Conservation (phyloP, 2,329 filamentous ascomycete genomes). For the Epicoccum nigrum region DNA sequence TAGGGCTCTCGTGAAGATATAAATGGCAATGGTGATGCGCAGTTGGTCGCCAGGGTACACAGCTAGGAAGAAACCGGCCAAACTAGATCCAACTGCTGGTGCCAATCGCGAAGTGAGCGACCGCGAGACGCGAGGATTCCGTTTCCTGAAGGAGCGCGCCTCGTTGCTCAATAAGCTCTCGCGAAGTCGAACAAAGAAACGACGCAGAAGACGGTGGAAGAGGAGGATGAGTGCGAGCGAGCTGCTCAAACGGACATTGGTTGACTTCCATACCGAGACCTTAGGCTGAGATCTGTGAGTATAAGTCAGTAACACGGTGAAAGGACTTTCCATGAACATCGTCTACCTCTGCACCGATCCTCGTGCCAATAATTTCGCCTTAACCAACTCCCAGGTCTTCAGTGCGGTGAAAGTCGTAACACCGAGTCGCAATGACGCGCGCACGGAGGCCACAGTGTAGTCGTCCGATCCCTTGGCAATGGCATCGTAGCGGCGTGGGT, state of each 20-base stretch:
- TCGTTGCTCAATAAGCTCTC: conserved; percentile 79
- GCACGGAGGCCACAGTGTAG: conserved; percentile 56
- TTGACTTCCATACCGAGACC: conserved; percentile 58
- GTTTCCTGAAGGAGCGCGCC: conserved; percentile 77
- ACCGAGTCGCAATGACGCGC: conserved; percentile 54
- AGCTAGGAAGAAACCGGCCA: conserved; percentile 83
- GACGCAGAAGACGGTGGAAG: conserved; percentile 85
- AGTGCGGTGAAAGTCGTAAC: conserved; percentile 51
- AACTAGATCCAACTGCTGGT: conserved; percentile 85
- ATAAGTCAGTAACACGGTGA: neutral
- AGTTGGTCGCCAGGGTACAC: conserved; percentile 74
- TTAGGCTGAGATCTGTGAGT: conserved; percentile 45
- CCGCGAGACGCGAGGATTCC: conserved; percentile 77
- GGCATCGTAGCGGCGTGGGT: conserved; percentile 58
- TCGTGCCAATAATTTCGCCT: conserved; percentile 44
- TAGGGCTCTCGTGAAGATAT: conserved; percentile 77
- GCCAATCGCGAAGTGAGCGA: conserved; percentile 83
- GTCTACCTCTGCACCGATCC: conserved; percentile 35
- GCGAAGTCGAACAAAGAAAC: conserved; percentile 83
- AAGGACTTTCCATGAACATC: neutral
- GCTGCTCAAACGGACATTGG: conserved; percentile 77
- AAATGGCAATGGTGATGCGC: conserved; percentile 81
- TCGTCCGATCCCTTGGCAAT: conserved; percentile 56
- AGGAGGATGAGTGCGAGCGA: conserved; percentile 86
- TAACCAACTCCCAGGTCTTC: conserved; percentile 55